Evolutionary conservation across 768 basidiomycete species (phyloP), one percentile per base, ranked within the genome.

Genomic region (Rhizopogon roseolus): DNA sequence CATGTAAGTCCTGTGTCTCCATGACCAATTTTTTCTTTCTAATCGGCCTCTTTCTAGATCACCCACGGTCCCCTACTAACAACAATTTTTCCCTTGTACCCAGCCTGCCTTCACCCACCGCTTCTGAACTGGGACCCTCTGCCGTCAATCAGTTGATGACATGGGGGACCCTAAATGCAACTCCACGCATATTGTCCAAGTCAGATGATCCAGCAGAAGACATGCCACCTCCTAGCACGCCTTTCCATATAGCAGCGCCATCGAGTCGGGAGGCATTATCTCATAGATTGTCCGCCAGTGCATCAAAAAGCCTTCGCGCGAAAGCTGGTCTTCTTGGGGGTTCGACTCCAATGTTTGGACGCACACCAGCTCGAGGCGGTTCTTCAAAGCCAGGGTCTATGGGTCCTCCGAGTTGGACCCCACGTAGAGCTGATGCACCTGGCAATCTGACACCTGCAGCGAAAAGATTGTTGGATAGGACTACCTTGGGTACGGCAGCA

Each of bases 81-180:
- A 73, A 73, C 55, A 77, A 76, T 11, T 93, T 91, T 66, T 76
- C 86, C 3, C 84, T 97, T 17, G 86, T 99, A 19, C 86, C 93
- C 13, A 82, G 83, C 52, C 70, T 96, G 9, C 96, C 97, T 3
- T 92, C 94, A 0, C 94, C 94, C 1, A 90, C 88, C 6, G 86
- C 93, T 0, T 79, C 84, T 5, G 77, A 90, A 62, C 80, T 98
- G 43, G 91, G 90, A 0, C 82, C 93, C 2, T 73, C 77, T 5
- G 89, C 91, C 1, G 78, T 98, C 49, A 93, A 93, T 63, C 87
- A 98, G 60, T 81, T 99, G 14, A 93, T 98, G 88, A 99, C 97
- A 11, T 95, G 93, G 93, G 97, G 97, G 2, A 94, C 93, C 11
- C 76, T 98, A 22, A 84, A 86, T 58, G 87, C 90, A 14, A 98